Evolutionary conservation across 306 rosid species (phyloP).

Genomic region (Rosa lucieae): DNA sequence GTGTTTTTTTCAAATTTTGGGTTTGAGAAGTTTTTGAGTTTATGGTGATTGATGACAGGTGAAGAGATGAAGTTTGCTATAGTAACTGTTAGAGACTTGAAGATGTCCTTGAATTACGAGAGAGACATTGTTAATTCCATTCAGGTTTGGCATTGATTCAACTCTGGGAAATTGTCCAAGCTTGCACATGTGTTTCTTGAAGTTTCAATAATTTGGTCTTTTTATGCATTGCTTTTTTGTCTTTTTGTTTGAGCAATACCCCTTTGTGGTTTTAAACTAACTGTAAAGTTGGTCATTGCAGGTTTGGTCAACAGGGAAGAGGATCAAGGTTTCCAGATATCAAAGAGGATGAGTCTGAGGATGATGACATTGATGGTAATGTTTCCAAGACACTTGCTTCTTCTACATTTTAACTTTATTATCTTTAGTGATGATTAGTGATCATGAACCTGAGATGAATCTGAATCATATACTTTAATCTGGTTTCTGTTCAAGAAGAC

Average conservation of each 20-base stretch:
- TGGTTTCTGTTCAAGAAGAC: too few species aligned
- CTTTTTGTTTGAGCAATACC: neutral
- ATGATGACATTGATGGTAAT: slow-evolving; percentile 48
- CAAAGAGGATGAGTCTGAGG: slow-evolving; percentile 28
- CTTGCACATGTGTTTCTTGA: neutral
- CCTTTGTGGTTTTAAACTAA: slow-evolving; percentile 17
- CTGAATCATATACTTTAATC: too few species aligned
- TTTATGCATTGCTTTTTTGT: neutral
- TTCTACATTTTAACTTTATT: neutral
- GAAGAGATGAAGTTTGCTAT: slow-evolving; percentile 73
- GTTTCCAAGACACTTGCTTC: neutral
- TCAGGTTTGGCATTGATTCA: slow-evolving; percentile 44
- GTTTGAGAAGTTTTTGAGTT: neutral
- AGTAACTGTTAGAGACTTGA: slow-evolving; percentile 77
- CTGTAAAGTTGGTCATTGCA: slow-evolving; percentile 16
- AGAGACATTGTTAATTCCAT: slow-evolving; percentile 79
- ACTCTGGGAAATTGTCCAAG: neutral
- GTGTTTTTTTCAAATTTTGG: neutral
- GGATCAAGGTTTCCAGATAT: slow-evolving; percentile 29
- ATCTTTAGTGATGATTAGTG: neutral
- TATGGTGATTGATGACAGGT: slow-evolving; percentile 28
- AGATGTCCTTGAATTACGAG: slow-evolving; percentile 75
- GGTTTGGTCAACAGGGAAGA: slow-evolving; percentile 31
- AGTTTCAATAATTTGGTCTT: neutral
- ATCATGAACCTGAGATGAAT: too few species aligned